Conservation (phyloP, 805 yeast genomes). For the Gaillardinia entomophila region DNA sequence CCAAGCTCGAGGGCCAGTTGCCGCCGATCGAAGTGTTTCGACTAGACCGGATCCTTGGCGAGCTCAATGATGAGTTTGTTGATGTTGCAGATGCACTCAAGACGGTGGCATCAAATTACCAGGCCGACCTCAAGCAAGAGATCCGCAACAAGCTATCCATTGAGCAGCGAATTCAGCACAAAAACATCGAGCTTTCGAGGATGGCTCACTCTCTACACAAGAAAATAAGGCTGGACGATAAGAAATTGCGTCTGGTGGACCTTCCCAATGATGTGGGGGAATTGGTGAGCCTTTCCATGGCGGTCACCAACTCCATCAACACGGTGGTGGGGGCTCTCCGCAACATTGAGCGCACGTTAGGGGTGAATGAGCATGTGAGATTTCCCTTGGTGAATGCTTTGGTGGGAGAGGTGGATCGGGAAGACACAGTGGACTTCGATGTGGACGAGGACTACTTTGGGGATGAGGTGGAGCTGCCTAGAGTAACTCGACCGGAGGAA, state of each 20-base stretch:
- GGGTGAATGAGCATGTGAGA: neutral
- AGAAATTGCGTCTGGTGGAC: slow-evolving; percentile 6
- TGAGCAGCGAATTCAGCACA: slow-evolving; percentile 37
- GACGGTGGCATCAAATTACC: slow-evolving; percentile 24
- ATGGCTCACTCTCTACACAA: slow-evolving; percentile 15
- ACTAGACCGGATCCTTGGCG: slow-evolving; percentile 22
- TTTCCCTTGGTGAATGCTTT: neutral
- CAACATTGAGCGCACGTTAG: neutral
- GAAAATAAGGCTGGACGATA: slow-evolving; percentile 6
- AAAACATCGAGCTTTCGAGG: slow-evolving; percentile 32
- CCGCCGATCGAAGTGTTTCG: slow-evolving; percentile 28
- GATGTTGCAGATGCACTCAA: slow-evolving; percentile 23
- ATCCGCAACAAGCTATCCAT: slow-evolving; percentile 25
- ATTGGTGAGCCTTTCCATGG: slow-evolving; percentile 2
- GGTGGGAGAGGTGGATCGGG: too few relatives aligned
- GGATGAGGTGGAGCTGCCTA: too few relatives aligned
- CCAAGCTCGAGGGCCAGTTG: slow-evolving; percentile 5
- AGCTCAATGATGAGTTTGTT: slow-evolving; percentile 20
- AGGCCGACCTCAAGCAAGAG: slow-evolving; percentile 30
- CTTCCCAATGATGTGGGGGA: slow-evolving; percentile 5
- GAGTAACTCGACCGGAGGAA: too few relatives aligned
- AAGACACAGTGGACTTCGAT: too few relatives aligned
- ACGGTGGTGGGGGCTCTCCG: too few relatives aligned
- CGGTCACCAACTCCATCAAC: neutral
- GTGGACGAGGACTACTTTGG: too few relatives aligned